These are phyloP conservation scores for Saccharum hybrid DNA, from an alignment of 202 grass and related monocot genomes.

Conservation along the genomic window DNA sequence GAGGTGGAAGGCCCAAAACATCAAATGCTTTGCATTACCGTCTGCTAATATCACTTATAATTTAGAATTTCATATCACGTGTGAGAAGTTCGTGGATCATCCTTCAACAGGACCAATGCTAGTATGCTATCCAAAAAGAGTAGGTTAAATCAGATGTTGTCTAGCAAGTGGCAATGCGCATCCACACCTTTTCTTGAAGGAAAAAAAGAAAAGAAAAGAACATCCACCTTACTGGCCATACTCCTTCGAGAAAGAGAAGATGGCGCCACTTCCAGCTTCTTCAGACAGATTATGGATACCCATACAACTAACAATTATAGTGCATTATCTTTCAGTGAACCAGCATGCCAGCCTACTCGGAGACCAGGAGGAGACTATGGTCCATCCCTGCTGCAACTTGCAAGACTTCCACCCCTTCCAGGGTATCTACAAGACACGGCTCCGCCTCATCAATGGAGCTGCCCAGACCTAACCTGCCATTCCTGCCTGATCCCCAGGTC, in stretches of 20 bases:
- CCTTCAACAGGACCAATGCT: not conserved
- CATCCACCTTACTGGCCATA: not conserved
- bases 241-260: not conserved
- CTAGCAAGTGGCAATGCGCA: not conserved
- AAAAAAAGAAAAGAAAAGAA: not conserved
- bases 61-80: not conserved
- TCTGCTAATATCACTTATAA: not conserved
- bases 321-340: not conserved
- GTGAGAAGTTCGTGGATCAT: not conserved
- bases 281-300: not conserved
- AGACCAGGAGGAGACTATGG: conserved; percentile 77
- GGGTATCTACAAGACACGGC: conserved; percentile 63
- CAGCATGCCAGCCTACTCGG: conserved; percentile 32
- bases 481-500: conserved; percentile 84
- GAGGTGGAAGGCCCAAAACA: not conserved
- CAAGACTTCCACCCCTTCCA: conserved; percentile 68
- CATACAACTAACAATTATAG: not conserved
- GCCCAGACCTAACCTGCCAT: conserved; percentile 77
- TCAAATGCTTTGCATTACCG: not conserved
- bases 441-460: conserved; percentile 80
- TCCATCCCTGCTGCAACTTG: conserved; percentile 75
- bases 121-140: not conserved
- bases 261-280: not conserved
- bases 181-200: not conserved
- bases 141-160: not conserved